phyloP scores from a whole-genome alignment of 2,329 filamentous ascomycete genomes.

The Cercospora sp. region DNA sequence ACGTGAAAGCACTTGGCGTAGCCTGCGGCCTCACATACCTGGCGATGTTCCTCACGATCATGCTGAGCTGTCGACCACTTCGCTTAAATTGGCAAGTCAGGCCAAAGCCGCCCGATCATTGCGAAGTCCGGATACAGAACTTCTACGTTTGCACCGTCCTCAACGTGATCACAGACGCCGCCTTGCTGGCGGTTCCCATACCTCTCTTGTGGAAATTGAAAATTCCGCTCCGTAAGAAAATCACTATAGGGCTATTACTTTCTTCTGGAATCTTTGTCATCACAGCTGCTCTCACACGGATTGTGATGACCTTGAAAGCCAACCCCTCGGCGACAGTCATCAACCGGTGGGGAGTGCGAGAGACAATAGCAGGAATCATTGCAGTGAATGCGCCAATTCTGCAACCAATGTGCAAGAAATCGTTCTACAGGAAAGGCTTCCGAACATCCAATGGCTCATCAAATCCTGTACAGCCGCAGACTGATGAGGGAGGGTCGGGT shows the following conservation, averaged over 20 bases:
- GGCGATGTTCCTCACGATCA: constrained; percentile 39
- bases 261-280: constrained; percentile 43
- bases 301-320: constrained; percentile 37
- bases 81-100: constrained; percentile 36
- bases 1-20: constrained; percentile 38
- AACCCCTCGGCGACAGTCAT: constrained; percentile 39
- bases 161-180: constrained; percentile 40
- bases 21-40: constrained; percentile 36
- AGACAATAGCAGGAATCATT: constrained; percentile 42
- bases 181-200: constrained; percentile 40
- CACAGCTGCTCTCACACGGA: constrained; percentile 40
- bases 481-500: neutral
- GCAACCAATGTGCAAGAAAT: constrained; percentile 33
- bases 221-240: constrained; percentile 37
- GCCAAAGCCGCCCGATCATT: constrained; percentile 34
- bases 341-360: constrained; percentile 44
- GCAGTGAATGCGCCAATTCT: constrained; percentile 42
- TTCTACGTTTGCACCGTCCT: constrained; percentile 37
- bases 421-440: constrained; percentile 37
- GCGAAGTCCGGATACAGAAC: constrained; percentile 38
- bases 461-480: neutral
- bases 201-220: constrained; percentile 41
- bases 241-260: constrained; percentile 39
- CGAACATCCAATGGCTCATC: neutral
- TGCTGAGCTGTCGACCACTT: constrained; percentile 35